Conservation (phyloP, 257 asterid species). For the Nicotiana paniculata region DNA sequence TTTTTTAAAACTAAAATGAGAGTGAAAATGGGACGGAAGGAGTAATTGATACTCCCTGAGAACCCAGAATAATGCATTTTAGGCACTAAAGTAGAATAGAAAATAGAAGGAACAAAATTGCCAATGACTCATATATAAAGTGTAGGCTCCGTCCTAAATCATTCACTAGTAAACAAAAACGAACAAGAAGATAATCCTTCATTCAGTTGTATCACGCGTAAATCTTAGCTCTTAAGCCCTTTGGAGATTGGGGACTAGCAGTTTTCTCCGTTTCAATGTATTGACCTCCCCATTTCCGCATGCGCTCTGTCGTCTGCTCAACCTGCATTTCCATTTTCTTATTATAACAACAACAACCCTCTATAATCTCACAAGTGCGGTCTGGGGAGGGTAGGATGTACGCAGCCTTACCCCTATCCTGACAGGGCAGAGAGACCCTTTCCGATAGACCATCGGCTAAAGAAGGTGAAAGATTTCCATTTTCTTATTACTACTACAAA, state of each 20-base stretch:
- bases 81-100: neutral
- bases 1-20: too few species aligned
- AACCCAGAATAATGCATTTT: neutral
- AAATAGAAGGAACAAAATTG: neutral
- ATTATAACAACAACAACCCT: neutral
- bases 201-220: neutral
- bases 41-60: neutral
- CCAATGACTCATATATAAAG: neutral
- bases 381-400: too few species aligned
- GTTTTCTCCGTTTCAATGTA: constrained; percentile 2
- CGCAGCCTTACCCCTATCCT: too few species aligned
- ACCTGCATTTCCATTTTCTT: constrained; percentile 30
- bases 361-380: too few species aligned
- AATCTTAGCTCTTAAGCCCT: neutral
- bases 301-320: constrained; percentile 49
- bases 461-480: neutral
- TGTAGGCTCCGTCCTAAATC: neutral
- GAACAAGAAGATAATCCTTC: neutral
- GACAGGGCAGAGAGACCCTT: too few species aligned
- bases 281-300: constrained; percentile 65
- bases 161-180: neutral
- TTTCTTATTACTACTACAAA: neutral
- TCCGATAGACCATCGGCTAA: too few species aligned
- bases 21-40: too few species aligned
- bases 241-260: neutral